Evolutionary conservation across 441 rosid species (phyloP).

Genomic region (Euphorbia neoarborescens): DNA sequence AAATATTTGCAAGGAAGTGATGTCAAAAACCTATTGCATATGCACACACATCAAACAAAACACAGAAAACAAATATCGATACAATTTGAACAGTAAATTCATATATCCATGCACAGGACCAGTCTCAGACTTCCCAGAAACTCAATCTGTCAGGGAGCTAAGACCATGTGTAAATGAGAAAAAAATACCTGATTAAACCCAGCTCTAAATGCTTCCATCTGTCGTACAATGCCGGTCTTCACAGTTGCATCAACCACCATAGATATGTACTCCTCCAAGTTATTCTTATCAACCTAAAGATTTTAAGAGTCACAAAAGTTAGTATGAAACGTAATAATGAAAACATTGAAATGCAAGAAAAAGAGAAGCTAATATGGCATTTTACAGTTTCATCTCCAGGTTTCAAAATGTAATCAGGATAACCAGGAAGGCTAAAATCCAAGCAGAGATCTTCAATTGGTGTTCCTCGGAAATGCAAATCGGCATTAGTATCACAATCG

Average conservation of each 20-base stretch:
- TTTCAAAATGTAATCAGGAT: conserved; percentile 76
- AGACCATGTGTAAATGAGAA: neutral
- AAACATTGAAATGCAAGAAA: conserved; percentile 4
- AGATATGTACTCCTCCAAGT: conserved; percentile 78
- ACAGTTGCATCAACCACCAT: conserved; percentile 89
- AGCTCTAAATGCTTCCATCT: conserved; percentile 85
- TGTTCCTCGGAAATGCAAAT: conserved; percentile 54
- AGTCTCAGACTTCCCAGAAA: neutral
- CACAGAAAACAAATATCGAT: neutral
- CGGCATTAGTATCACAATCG: conserved; percentile 32
- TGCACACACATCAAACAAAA: conserved; percentile 7
- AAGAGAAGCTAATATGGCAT: conserved; percentile 9
- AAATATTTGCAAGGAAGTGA: conserved; percentile 91
- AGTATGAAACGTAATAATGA: neutral
- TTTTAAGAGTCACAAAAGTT: neutral
- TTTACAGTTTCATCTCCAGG: conserved; percentile 73
- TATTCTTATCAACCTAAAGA: conserved; percentile 64
- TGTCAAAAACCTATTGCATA: conserved; percentile 75
- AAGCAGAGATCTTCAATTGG: conserved; percentile 77
- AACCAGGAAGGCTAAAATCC: conserved; percentile 94
- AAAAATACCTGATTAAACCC: conserved; percentile 87
- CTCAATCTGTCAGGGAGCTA: neutral
- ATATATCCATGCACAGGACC: neutral
- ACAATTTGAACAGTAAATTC: neutral
- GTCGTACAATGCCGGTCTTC: conserved; percentile 68